phyloP scores from a whole-genome alignment of 805 yeast genomes.

The Torulaspora maleeae region DNA sequence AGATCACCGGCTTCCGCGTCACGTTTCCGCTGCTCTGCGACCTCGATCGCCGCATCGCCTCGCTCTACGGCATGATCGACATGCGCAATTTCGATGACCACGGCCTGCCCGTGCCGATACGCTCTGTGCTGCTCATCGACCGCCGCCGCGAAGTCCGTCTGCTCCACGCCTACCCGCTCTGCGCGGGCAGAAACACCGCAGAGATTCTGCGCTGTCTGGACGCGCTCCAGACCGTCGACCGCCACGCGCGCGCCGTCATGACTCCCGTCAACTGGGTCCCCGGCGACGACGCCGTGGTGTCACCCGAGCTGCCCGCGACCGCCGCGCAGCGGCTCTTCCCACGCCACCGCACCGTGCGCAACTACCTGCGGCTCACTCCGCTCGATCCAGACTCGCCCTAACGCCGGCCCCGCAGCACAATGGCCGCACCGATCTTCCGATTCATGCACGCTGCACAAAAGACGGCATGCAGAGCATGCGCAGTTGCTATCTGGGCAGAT shows the following conservation, averaged over 20 bases:
- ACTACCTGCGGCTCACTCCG: conserved; percentile 57
- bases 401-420: too few species aligned
- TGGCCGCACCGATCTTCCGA: too few species aligned
- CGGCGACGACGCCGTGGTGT: conserved; percentile 70
- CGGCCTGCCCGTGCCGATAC: conserved; percentile 61
- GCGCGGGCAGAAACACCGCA: conserved; percentile 72
- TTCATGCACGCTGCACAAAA: not conserved
- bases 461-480: not conserved
- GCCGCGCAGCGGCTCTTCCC: conserved; percentile 60
- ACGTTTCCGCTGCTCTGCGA: conserved; percentile 69
- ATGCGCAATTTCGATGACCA: conserved; percentile 60
- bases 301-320: conserved; percentile 57
- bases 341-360: conserved; percentile 55
- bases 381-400: conserved; percentile 18
- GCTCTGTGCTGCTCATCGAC: conserved; percentile 70
- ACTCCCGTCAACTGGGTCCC: conserved; percentile 72
- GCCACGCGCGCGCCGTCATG: conserved; percentile 46
- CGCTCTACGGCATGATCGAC: conserved; percentile 65
- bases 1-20: conserved; percentile 54
- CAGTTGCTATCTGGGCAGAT: not conserved
- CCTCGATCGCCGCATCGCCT: conserved; percentile 55
- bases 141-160: conserved; percentile 60
- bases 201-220: conserved; percentile 68
- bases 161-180: conserved; percentile 64
- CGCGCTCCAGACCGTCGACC: conserved; percentile 62